These are phyloP conservation scores for Pistacia atlantica DNA, from an alignment of 345 rosid species.

Conservation along the genomic window DNA sequence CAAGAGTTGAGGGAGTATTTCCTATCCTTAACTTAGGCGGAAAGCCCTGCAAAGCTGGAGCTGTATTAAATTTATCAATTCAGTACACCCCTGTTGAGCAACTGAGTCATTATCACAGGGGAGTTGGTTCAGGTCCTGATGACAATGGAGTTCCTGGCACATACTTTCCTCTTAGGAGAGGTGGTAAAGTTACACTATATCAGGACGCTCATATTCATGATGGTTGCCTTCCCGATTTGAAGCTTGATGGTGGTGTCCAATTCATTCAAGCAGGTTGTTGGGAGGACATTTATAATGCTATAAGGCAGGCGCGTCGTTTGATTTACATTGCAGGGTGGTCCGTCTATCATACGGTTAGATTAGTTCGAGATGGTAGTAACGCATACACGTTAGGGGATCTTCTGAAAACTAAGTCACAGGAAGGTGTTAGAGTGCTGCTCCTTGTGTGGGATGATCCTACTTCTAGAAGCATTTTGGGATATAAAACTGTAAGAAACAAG, in stretches of 20 bases:
- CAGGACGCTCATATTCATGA: constrained; percentile 92
- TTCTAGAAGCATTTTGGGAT: constrained; percentile 71
- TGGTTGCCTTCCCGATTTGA: constrained; percentile 53
- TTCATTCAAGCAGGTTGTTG: constrained; percentile 71
- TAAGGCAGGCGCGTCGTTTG: constrained; percentile 76
- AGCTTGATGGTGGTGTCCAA: constrained; percentile 53
- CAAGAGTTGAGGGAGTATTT: constrained; percentile 64
- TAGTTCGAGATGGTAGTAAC: constrained; percentile 56
- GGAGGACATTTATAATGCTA: constrained; percentile 74
- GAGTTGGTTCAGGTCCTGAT: constrained; percentile 58
- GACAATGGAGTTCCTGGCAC: constrained; percentile 76
- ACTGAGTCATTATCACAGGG: constrained; percentile 49
- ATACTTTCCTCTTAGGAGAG: constrained; percentile 82
- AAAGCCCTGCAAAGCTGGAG: constrained; percentile 73
- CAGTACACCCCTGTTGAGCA: constrained; percentile 62
- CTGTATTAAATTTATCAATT: constrained; percentile 70
- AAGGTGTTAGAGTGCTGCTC: constrained; percentile 92
- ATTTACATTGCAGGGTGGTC: constrained; percentile 94
- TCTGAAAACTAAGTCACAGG: constrained; percentile 85
- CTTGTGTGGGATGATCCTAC: constrained; percentile 98
- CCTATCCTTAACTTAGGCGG: constrained; percentile 63
- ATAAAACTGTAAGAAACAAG: constrained; percentile 56
- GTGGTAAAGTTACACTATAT: constrained; percentile 80
- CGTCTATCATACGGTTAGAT: constrained; percentile 60
- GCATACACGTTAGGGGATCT: constrained; percentile 65